Percentiles rank a stretch among this genome's conserved stretches.
phyloP scores from a whole-genome alignment of 192 early-diverging fungal species.

The Entomortierella lignicola region DNA sequence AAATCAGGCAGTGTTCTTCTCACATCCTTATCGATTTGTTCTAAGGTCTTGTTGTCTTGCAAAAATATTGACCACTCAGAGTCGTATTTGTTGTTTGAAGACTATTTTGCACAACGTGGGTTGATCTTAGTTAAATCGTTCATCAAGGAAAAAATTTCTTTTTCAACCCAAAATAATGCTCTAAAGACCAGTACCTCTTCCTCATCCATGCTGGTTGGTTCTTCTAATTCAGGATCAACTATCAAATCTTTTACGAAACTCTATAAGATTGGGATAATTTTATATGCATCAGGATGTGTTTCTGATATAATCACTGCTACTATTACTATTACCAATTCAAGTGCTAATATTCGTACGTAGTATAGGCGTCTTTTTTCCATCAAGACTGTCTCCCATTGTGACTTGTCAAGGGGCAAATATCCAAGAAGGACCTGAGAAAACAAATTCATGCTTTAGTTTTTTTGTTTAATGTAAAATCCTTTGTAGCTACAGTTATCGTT shows the following conservation, averaged over 20 bases:
- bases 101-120: slow-evolving; percentile 13
- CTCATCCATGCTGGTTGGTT: slow-evolving; percentile 38
- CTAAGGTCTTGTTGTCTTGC: slow-evolving; percentile 66
- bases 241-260: slow-evolving; percentile 74
- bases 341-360: slow-evolving; percentile 59
- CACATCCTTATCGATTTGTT: slow-evolving; percentile 85
- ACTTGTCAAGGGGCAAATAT: slow-evolving; percentile 74
- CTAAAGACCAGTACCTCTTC: slow-evolving; percentile 34
- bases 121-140: neutral
- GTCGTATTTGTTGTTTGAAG: slow-evolving; percentile 55
- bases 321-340: neutral
- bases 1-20: slow-evolving; percentile 79
- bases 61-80: slow-evolving; percentile 75
- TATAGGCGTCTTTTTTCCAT: slow-evolving; percentile 64
- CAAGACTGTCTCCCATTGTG: slow-evolving; percentile 64
- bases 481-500: neutral
- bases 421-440: slow-evolving; percentile 62
- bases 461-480: too few species aligned
- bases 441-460: neutral
- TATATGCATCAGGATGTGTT: neutral
- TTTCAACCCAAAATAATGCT: neutral
- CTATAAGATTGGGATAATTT: slow-evolving; percentile 9
- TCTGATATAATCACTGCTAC: neutral
- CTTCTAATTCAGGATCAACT: slow-evolving; percentile 64
- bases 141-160: too few species aligned